A percentile compares a stretch with the other conserved stretches of the same genome.
Conservation (phyloP, 257 asterid species). For the Salvia splendens region DNA sequence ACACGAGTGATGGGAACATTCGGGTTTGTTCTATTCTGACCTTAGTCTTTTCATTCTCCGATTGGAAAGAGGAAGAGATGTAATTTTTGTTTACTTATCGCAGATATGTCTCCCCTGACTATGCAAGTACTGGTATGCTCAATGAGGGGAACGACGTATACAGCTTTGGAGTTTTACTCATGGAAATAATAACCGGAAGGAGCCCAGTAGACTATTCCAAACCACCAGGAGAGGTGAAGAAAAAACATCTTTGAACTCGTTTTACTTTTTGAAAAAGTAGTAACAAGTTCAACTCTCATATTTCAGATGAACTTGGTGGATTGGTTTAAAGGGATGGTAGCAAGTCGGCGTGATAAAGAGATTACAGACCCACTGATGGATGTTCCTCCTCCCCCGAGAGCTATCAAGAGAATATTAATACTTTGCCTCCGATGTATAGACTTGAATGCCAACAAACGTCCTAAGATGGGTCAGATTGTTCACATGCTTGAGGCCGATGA, state of each 20-base stretch:
- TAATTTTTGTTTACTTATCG: constrained; percentile 24
- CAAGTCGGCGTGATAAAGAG: constrained; percentile 79
- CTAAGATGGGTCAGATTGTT: constrained; percentile 95
- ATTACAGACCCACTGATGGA: constrained; percentile 71
- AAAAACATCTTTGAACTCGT: neutral
- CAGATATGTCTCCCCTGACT: constrained; percentile 99
- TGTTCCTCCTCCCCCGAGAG: constrained; percentile 75
- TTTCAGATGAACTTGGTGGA: constrained; percentile 95
- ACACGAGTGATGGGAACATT: constrained; percentile 99
- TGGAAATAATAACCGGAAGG: constrained; percentile 91
- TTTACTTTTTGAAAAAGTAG: neutral
- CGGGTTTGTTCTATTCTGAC: constrained; percentile 61
- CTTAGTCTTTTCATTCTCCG: neutral
- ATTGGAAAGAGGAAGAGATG: neutral
- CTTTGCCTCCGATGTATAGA: constrained; percentile 92
- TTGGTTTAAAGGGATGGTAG: constrained; percentile 96
- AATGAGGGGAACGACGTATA: constrained; percentile 92
- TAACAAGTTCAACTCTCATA: constrained; percentile 4
- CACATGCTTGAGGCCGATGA: constrained; percentile 99
- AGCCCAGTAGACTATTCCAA: constrained; percentile 90
- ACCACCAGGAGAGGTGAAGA: constrained; percentile 87
- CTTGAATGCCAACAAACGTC: constrained; percentile 85
- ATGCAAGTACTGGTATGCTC: constrained; percentile 98
- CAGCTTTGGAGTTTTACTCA: constrained; percentile 92
- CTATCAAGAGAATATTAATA: constrained; percentile 71